Conservation (phyloP, 495 filamentous ascomycete genomes). For the Daldinia bambusicola region DNA sequence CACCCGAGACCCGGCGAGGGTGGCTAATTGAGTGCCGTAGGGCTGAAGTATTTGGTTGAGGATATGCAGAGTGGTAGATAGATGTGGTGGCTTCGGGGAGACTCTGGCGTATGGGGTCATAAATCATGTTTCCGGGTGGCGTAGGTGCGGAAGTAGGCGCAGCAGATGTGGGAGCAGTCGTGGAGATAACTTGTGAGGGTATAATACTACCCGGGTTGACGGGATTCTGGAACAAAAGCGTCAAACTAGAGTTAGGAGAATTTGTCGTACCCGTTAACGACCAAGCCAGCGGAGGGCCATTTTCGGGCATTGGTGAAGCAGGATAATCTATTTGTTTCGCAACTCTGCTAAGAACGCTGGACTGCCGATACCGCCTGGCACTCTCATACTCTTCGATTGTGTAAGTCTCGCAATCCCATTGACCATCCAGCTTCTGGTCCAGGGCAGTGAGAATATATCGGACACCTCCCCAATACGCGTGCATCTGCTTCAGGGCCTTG, state of each 20-base stretch:
- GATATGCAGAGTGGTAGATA: constrained; percentile 59
- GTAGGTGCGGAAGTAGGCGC: constrained; percentile 52
- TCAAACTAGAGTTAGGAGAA: constrained; percentile 81
- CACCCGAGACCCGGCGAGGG: constrained; percentile 54
- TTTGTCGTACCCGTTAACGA: constrained; percentile 84
- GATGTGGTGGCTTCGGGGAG: constrained; percentile 54
- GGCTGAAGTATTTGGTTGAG: constrained; percentile 58
- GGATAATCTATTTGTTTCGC: constrained; percentile 45
- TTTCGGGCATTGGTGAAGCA: constrained; percentile 50
- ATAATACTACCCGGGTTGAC: constrained; percentile 22
- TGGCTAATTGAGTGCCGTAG: constrained; percentile 55
- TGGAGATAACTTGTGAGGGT: constrained; percentile 33
- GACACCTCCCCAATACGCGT: constrained; percentile 86
- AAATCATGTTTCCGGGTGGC: constrained; percentile 63
- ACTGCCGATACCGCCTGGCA: constrained; percentile 64
- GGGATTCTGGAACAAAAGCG: constrained; percentile 71
- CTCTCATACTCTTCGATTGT: constrained; percentile 81
- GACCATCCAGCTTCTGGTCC: constrained; percentile 87
- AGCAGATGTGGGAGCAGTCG: constrained; percentile 27
- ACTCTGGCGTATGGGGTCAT: constrained; percentile 62
- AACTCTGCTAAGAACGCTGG: constrained; percentile 53
- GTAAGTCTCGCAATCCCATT: constrained; percentile 82
- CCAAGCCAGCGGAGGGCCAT: constrained; percentile 72
- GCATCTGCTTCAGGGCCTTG: constrained; percentile 77
- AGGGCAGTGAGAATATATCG: constrained; percentile 85